These are phyloP conservation scores for Xylogone sp. DNA, from an alignment of 2,329 filamentous ascomycete species.

Conservation along the genomic window DNA sequence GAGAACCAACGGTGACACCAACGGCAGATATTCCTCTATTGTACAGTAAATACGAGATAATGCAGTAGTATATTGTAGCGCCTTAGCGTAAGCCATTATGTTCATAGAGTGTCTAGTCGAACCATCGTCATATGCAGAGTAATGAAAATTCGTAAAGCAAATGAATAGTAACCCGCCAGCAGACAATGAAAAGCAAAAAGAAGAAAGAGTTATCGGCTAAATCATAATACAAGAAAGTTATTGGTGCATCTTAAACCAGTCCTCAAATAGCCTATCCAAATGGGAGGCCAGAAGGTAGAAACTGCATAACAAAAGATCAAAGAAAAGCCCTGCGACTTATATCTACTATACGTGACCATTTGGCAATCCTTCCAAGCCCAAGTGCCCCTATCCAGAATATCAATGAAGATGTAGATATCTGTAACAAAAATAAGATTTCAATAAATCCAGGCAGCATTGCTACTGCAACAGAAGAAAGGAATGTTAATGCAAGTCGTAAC, in stretches of 20 bases:
- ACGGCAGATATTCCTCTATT: not conserved
- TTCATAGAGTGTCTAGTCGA: no score
- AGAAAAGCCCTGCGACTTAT: not conserved
- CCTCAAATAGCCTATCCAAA: not conserved
- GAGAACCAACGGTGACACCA: not conserved
- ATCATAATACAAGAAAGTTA: not conserved
- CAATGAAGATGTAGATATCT: not conserved
- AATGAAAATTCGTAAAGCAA: no score
- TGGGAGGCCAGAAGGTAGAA: not conserved
- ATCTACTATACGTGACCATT: not conserved
- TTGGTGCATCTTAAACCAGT: not conserved
- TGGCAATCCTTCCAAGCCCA: not conserved
- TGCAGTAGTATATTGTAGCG: no score
- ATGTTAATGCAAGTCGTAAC: not conserved
- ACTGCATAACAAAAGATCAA: not conserved
- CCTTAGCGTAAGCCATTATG: no score
- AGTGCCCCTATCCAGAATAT: not conserved
- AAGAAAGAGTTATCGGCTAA: not conserved
- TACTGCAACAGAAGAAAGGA: not conserved
- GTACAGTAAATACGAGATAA: no score
- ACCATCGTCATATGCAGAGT: no score
- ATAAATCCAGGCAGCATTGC: not conserved
- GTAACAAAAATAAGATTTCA: not conserved
- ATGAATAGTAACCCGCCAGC: no score
- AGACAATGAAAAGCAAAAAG: no score